A percentile compares a stretch with the other conserved stretches of the same genome.
Conservation (phyloP, 768 basidiomycete genomes). For the Tylopilus sp. region DNA sequence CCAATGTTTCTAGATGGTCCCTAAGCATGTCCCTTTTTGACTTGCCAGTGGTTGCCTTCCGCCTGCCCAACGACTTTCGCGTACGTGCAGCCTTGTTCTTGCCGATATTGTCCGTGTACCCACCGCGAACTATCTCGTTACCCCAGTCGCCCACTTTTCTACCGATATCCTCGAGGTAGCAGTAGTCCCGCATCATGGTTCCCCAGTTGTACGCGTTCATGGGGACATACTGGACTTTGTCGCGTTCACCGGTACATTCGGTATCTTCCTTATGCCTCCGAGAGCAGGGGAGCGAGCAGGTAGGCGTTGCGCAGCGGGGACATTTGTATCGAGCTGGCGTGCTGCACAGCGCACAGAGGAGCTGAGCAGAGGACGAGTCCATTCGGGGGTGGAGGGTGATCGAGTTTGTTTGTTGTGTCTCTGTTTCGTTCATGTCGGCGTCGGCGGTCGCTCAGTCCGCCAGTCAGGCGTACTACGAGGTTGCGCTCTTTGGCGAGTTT, state of each 20-base stretch:
- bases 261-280: constrained; percentile 58
- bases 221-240: constrained; percentile 70
- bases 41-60: constrained; percentile 33
- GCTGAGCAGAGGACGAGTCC: constrained; percentile 13
- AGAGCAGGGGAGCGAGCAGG: constrained; percentile 73
- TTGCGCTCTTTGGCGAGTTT: constrained; percentile 81
- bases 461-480: constrained; percentile 73
- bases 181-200: constrained; percentile 86
- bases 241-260: constrained; percentile 67
- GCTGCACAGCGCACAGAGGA: constrained; percentile 50
- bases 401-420: neutral
- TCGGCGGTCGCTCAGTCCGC: constrained; percentile 26
- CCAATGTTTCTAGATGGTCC: constrained; percentile 60
- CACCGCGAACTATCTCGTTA: constrained; percentile 59
- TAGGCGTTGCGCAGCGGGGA: constrained; percentile 66
- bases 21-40: constrained; percentile 65
- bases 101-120: constrained; percentile 37
- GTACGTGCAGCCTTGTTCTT: constrained; percentile 15
- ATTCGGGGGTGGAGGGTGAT: constrained; percentile 5
- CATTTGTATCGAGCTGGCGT: constrained; percentile 67
- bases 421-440: constrained; percentile 19
- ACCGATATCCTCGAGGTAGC: constrained; percentile 79
- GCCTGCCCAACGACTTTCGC: constrained; percentile 21
- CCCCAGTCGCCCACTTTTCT: constrained; percentile 76
- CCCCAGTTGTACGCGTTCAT: constrained; percentile 87